Base-by-base conservation (phyloP, 1,284 basidiomycete species). In the Fomes fomentarius region DNA sequence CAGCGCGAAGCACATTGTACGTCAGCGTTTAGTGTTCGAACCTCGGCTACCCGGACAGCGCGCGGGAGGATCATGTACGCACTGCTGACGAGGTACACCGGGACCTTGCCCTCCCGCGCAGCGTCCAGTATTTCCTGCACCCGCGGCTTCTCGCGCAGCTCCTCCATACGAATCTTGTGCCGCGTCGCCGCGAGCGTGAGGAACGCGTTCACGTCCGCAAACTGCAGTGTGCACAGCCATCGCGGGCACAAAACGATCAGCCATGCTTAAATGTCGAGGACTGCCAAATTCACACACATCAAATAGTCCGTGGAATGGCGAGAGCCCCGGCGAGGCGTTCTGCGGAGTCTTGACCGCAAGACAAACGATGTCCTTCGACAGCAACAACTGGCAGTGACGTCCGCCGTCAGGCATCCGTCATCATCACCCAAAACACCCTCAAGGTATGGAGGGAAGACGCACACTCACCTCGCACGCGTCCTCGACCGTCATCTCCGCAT, bases 131-230 rank as follows among this genome's bases (percentile, higher is more conserved):
- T 91, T 53, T 85, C 79, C 52, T 83, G 78, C 14, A 84, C 76
- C 3, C 83, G 81, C 2, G 82, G 72, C 61, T 84, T 82, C 15
- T 79, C 81, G 31, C 75, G 74, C 17, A 89, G 67, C 47, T 85
- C 80, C 30, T 87, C 85, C 0, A 78, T 75, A 22, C 74, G 71
- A 41, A 87, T 76, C 3, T 81, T 86, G 66, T 91, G 88, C 37
- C 84, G 76, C 5, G 87, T 91, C 7, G 90, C 89, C 6, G 89
- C 89, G 38, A 92, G 74, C 1, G 87, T 89, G 58, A 92, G 71
- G 64, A 92, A 92, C 19, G 89, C 87, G 64, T 92, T 92, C 21
- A 92, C 87, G 64, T 92, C 89, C 14, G 89, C 84, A 62, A 83
- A 91, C 89, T 92, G 61, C 28, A 30, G 28, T 6, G 2, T 25